Percentiles rank a stretch among this genome's conserved stretches.
Conservation (phyloP, 2,329 filamentous ascomycete genomes). For the Cyphellophora europaea region DNA sequence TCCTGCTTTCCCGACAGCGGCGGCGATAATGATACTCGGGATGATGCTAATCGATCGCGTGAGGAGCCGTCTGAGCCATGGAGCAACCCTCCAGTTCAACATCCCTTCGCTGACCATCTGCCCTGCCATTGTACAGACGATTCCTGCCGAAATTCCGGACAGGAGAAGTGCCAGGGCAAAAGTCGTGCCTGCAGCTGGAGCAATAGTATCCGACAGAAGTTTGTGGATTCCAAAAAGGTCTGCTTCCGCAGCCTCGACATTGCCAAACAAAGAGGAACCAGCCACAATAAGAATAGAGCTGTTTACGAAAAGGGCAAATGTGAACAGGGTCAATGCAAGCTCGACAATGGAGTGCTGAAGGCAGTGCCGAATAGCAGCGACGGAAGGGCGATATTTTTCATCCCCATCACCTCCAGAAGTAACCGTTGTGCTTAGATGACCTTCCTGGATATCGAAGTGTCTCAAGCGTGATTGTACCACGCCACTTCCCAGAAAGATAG, state of each 20-base stretch:
- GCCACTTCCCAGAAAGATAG: slow-evolving; percentile 47
- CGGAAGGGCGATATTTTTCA: slow-evolving; percentile 58
- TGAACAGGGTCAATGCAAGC: slow-evolving; percentile 63
- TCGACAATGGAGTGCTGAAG: slow-evolving; percentile 66
- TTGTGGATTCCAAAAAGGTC: slow-evolving; percentile 78
- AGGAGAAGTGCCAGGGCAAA: slow-evolving; percentile 75
- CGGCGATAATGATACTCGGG: slow-evolving; percentile 78
- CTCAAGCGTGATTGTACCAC: slow-evolving; percentile 45
- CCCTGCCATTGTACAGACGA: slow-evolving; percentile 73
- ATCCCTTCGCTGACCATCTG: slow-evolving; percentile 86
- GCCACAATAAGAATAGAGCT: slow-evolving; percentile 73
- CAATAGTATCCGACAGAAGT: slow-evolving; percentile 59
- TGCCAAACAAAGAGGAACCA: slow-evolving; percentile 63
- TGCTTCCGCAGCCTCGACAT: slow-evolving; percentile 52
- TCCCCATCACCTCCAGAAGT: slow-evolving; percentile 13
- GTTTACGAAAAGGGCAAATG: slow-evolving; percentile 78
- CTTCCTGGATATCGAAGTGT: slow-evolving; percentile 33
- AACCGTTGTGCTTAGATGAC: no score
- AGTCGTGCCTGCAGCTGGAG: slow-evolving; percentile 66
- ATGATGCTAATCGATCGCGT: slow-evolving; percentile 74
- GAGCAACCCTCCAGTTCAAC: slow-evolving; percentile 61
- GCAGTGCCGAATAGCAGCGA: slow-evolving; percentile 62
- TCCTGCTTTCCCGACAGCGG: slow-evolving; percentile 61
- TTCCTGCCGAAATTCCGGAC: slow-evolving; percentile 70
- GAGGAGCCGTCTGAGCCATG: slow-evolving; percentile 69